A percentile compares a stretch with the other conserved stretches of the same genome.
phyloP scores from a whole-genome alignment of 306 rosid species.

The Cyamopsis tetragonoloba region DNA sequence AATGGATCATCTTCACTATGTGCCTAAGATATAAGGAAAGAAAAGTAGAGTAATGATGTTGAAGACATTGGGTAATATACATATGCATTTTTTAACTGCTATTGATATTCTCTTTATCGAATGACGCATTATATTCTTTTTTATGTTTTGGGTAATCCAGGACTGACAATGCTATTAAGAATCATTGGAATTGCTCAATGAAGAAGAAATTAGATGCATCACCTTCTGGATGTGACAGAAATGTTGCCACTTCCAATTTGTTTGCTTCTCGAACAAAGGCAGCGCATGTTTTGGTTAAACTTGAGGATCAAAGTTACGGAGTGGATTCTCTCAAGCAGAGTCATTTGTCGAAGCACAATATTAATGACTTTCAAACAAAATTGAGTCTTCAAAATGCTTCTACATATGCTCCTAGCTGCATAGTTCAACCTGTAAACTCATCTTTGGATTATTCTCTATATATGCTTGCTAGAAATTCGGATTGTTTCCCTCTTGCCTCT shows the following conservation, averaged over 20 bases:
- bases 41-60: background rate
- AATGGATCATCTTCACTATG: background rate
- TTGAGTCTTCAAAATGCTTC: conserved; percentile 28
- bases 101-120: background rate
- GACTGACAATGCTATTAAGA: conserved; percentile 65
- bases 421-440: background rate
- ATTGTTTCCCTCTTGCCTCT: conserved; percentile 9
- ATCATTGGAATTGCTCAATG: conserved; percentile 59
- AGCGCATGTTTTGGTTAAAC: background rate
- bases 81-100: background rate
- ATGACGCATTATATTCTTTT: background rate
- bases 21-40: background rate
- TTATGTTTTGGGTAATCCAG: conserved; percentile 32
- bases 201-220: conserved; percentile 45
- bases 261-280: conserved; percentile 11
- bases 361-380: conserved; percentile 28
- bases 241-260: conserved; percentile 13
- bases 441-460: conserved; percentile 4
- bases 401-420: background rate
- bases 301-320: conserved; percentile 20
- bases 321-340: conserved; percentile 23
- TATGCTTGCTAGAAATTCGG: conserved; percentile 1
- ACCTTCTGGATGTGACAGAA: conserved; percentile 19
- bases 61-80: background rate
- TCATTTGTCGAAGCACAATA: conserved; percentile 3